Percentiles rank a stretch among this genome's conserved stretches.
Conservation (phyloP, 495 filamentous ascomycete species). For the Ramalina peruviana region DNA sequence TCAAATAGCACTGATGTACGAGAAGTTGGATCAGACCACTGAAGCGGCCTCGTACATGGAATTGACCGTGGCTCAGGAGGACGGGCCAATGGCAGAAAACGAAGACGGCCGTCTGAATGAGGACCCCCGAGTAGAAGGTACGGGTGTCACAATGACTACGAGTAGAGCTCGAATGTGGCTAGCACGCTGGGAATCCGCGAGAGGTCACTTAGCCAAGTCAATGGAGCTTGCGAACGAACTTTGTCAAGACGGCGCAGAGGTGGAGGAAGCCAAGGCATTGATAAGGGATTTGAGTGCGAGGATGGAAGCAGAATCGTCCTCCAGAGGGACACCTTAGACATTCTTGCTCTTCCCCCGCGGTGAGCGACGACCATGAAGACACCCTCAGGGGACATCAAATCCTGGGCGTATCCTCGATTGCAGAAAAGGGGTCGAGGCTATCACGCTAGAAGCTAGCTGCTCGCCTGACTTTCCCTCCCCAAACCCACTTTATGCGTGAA, state of each 20-base stretch:
- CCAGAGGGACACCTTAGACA: constrained; percentile 5
- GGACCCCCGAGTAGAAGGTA: constrained; percentile 36
- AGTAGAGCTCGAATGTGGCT: constrained; percentile 92
- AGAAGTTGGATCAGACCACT: constrained; percentile 55
- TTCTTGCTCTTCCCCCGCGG: too few species aligned
- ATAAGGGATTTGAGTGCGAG: constrained; percentile 78
- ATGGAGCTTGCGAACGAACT: constrained; percentile 77
- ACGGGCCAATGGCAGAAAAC: constrained; percentile 29
- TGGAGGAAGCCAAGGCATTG: constrained; percentile 94
- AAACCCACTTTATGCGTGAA: constrained; percentile 9
- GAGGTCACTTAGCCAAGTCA: constrained; percentile 58
- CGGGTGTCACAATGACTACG: constrained; percentile 74
- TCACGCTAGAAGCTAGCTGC: neutral
- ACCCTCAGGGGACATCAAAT: too few species aligned
- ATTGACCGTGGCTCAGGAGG: constrained; percentile 77
- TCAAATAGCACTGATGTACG: constrained; percentile 82
- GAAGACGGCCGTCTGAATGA: constrained; percentile 29
- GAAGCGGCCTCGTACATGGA: constrained; percentile 92
- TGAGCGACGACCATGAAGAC: too few species aligned
- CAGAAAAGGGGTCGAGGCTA: too few species aligned
- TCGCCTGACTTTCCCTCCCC: neutral
- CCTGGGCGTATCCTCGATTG: too few species aligned
- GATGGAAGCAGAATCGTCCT: constrained; percentile 38
- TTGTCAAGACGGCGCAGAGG: constrained; percentile 91
- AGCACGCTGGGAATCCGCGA: constrained; percentile 61